Evolutionary conservation across 2,329 filamentous ascomycete species (phyloP).

Genomic region (Paracoccidioides lutzii): DNA sequence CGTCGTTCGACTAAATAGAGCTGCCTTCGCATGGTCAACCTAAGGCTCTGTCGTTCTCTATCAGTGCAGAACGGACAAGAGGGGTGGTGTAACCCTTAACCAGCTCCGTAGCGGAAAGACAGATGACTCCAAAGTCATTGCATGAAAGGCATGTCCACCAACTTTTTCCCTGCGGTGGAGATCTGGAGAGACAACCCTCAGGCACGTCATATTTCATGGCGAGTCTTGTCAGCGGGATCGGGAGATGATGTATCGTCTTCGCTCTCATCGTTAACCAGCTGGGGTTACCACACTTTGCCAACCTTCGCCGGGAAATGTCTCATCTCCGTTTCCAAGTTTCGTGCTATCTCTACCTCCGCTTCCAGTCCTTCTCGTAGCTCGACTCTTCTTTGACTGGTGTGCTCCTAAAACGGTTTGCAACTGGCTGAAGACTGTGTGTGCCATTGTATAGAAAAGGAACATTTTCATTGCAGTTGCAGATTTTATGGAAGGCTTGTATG

Average conservation of each 20-base stretch:
- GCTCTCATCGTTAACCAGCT: neutral
- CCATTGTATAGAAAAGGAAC: neutral
- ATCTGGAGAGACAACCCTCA: neutral
- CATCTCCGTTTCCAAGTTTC: neutral
- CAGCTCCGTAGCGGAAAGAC: neutral
- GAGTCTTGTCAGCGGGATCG: neutral
- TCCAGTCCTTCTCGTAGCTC: too few species aligned
- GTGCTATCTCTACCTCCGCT: neutral
- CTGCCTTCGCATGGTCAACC: too few species aligned
- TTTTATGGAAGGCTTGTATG: neutral
- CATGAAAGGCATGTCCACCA: neutral
- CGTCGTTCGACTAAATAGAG: too few species aligned
- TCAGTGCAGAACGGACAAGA: too few species aligned
- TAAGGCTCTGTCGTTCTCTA: too few species aligned
- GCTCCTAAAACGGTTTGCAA: neutral
- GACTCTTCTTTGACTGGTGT: neutral
- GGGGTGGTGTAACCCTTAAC: neutral
- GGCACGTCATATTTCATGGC: neutral
- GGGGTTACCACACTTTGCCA: neutral
- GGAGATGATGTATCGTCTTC: neutral
- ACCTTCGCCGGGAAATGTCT: neutral
- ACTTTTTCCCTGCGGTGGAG: neutral
- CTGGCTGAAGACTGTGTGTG: neutral
- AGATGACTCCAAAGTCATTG: neutral
- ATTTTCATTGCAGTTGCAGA: slow-evolving; percentile 1